phyloP scores from a whole-genome alignment of 192 early-diverging fungal species.

The Pecoramyces ruminantium region DNA sequence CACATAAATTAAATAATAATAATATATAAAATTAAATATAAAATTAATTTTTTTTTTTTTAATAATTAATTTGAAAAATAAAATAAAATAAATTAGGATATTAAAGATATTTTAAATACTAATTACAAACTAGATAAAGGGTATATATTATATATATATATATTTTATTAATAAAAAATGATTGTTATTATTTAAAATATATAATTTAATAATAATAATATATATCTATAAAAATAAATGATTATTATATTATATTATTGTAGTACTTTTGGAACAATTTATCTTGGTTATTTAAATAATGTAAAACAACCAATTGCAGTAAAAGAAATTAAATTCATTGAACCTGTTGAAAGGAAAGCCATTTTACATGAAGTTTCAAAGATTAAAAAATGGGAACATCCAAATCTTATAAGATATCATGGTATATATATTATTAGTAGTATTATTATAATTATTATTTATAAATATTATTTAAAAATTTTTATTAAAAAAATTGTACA shows the following conservation, averaged over 20 bases:
- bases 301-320: background rate
- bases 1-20: background rate
- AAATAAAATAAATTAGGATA: too few relatives aligned
- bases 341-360: background rate
- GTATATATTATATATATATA: background rate
- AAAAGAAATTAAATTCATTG: background rate
- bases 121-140: background rate
- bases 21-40: background rate
- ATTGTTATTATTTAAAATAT: too few relatives aligned
- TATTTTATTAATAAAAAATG: too few relatives aligned
- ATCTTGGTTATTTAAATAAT: background rate
- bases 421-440: background rate
- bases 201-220: too few relatives aligned
- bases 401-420: background rate
- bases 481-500: too few relatives aligned
- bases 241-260: too few relatives aligned
- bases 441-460: too few relatives aligned
- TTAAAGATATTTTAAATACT: background rate
- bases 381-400: background rate
- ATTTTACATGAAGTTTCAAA: background rate
- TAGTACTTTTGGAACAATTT: background rate
- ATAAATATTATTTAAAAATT: too few relatives aligned
- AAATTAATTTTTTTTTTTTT: background rate
- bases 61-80: too few relatives aligned
- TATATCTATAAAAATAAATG: too few relatives aligned